Evolutionary conservation across 257 asterid genomes (phyloP).

Genomic region (Jacaranda copaia): DNA sequence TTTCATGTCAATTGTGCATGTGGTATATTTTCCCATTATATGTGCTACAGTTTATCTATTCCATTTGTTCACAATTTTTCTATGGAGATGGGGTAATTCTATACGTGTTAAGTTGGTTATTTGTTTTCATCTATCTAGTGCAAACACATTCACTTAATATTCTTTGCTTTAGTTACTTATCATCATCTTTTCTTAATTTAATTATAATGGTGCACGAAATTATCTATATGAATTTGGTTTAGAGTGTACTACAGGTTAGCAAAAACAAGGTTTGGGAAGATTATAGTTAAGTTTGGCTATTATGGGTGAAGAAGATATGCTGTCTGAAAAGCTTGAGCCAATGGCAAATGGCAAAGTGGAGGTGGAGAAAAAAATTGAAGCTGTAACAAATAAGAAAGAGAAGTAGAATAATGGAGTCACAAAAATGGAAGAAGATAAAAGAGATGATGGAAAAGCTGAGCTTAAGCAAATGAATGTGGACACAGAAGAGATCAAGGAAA

Average conservation of each 20-base stretch:
- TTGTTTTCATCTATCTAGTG: neutral
- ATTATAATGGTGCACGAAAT: neutral
- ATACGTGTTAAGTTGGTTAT: slow-evolving; percentile 4
- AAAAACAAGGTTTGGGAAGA: slow-evolving; percentile 15
- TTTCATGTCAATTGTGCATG: slow-evolving; percentile 3
- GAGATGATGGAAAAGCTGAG: slow-evolving; percentile 40
- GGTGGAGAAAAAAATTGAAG: slow-evolving; percentile 42
- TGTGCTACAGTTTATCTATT: neutral
- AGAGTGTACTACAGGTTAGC: slow-evolving; percentile 16
- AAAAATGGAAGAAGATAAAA: slow-evolving; percentile 42
- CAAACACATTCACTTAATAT: neutral
- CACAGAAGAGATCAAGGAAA: slow-evolving; percentile 44
- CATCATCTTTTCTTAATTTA: neutral
- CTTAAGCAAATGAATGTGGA: slow-evolving; percentile 55
- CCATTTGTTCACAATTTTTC: neutral
- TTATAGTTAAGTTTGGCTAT: slow-evolving; percentile 31
- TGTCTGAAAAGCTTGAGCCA: slow-evolving; percentile 52
- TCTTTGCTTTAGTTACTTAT: neutral
- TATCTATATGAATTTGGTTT: neutral
- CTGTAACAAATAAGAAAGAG: slow-evolving; percentile 33
- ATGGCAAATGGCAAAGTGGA: slow-evolving; percentile 51
- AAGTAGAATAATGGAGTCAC: slow-evolving; percentile 38
- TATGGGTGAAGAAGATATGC: slow-evolving; percentile 72
- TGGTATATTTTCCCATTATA: neutral
- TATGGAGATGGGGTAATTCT: slow-evolving; percentile 8